These are phyloP conservation scores for Myxozyma mucilagina DNA, from an alignment of 805 yeast genomes.

Conservation along the genomic window DNA sequence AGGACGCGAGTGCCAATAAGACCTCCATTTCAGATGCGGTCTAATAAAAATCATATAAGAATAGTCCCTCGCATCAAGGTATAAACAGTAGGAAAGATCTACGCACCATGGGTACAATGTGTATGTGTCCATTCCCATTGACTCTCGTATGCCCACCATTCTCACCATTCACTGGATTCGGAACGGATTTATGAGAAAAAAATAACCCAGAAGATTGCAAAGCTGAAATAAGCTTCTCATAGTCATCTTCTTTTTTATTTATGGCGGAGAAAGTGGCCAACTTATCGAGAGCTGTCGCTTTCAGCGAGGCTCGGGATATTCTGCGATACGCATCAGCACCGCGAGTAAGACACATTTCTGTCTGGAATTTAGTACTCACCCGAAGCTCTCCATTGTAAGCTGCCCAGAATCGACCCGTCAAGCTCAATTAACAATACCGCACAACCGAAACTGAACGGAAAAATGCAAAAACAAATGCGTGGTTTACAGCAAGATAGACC, in stretches of 20 bases:
- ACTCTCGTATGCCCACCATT: slow-evolving; percentile 28
- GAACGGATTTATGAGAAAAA: slow-evolving; percentile 31
- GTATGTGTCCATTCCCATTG: slow-evolving; percentile 29
- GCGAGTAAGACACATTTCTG: not conserved
- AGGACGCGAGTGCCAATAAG: slow-evolving; percentile 55
- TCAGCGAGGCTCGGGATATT: slow-evolving; percentile 42
- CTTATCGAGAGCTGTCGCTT: slow-evolving; percentile 44
- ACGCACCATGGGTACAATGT: slow-evolving; percentile 11
- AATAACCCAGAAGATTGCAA: slow-evolving; percentile 36
- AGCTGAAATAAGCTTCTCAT: slow-evolving; percentile 34
- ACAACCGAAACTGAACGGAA: too few relatives aligned
- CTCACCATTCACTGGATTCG: slow-evolving; percentile 27
- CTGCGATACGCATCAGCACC: slow-evolving; percentile 31
- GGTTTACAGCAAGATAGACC: too few relatives aligned
- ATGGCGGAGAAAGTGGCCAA: slow-evolving; percentile 42
- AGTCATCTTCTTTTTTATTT: slow-evolving; percentile 26
- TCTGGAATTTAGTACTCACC: not conserved
- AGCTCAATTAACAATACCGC: not conserved
- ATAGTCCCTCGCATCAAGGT: not conserved
- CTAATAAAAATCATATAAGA: slow-evolving; percentile 11
- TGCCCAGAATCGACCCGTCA: not conserved
- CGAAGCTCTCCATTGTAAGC: slow-evolving; percentile 1
- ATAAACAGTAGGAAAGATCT: not conserved
- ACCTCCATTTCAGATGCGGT: slow-evolving; percentile 49
- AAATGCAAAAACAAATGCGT: too few relatives aligned